phyloP scores from a whole-genome alignment of 2,329 filamentous ascomycete genomes.

The Alternaria sp. region DNA sequence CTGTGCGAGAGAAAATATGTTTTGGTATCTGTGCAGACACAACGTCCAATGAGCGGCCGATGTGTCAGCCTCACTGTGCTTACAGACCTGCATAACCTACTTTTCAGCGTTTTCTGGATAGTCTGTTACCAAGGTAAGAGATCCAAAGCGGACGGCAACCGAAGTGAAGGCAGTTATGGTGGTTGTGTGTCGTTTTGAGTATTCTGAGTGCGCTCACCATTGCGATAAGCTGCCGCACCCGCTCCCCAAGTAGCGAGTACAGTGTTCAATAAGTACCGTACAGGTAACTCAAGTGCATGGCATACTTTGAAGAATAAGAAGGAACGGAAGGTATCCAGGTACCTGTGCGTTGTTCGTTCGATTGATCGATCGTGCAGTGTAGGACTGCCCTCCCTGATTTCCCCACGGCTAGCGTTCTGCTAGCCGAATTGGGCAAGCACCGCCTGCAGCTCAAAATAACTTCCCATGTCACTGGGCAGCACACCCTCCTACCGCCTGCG shows the following conservation, averaged over 20 bases:
- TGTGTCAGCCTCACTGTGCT: conserved; percentile 13
- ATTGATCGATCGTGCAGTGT: not conserved
- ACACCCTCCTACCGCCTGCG: not conserved
- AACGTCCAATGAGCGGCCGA: conserved; percentile 11
- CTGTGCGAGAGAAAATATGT: conserved; percentile 5
- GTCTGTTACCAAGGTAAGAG: not conserved
- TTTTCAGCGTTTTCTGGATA: not conserved
- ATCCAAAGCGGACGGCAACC: too few species aligned
- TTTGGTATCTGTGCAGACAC: conserved; percentile 6
- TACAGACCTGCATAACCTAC: conserved; percentile 4
- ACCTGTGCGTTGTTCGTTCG: not conserved
- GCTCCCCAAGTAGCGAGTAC: not conserved
- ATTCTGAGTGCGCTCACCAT: not conserved
- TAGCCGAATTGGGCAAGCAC: not conserved
- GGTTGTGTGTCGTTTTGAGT: not conserved
- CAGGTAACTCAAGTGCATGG: not conserved
- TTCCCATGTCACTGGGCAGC: not conserved
- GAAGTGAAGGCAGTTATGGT: not conserved
- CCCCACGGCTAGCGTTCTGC: not conserved
- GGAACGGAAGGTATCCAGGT: not conserved
- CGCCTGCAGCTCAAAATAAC: not conserved
- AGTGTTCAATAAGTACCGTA: not conserved
- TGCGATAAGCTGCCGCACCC: not conserved
- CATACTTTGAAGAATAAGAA: not conserved
- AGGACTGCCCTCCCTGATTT: not conserved